phyloP scores from a whole-genome alignment of 2,329 filamentous ascomycete genomes.

The Periglandula ipomoeae region DNA sequence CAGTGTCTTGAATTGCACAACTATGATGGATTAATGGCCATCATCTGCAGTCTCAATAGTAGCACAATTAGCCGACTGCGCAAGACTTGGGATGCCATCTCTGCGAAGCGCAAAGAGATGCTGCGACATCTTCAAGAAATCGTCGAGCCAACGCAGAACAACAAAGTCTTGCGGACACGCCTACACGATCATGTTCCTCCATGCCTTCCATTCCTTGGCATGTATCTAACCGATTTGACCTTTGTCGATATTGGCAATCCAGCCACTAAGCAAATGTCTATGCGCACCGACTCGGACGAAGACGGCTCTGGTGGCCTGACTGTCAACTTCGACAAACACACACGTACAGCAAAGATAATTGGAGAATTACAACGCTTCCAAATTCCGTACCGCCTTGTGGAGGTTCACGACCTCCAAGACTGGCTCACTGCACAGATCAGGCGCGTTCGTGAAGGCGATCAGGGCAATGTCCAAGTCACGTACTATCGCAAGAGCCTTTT shows the following conservation, averaged over 20 bases:
- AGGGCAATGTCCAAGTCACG: conserved; percentile 48
- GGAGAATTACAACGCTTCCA: conserved; percentile 94
- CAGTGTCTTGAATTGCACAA: conserved; percentile 86
- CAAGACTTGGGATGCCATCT: conserved; percentile 86
- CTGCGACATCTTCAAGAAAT: conserved; percentile 74
- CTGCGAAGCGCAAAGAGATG: conserved; percentile 70
- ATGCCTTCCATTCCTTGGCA: conserved; percentile 90
- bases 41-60: conserved; percentile 87
- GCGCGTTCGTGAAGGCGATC: conserved; percentile 56
- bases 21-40: conserved; percentile 94
- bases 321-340: conserved; percentile 97
- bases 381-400: conserved; percentile 75
- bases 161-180: conserved; percentile 73
- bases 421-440: conserved; percentile 81
- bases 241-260: conserved; percentile 95
- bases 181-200: conserved; percentile 82
- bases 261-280: conserved; percentile 62
- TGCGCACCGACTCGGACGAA: conserved; percentile 41
- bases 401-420: conserved; percentile 81
- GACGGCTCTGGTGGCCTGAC: conserved; percentile 57
- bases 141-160: conserved; percentile 85
- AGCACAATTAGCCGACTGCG: conserved; percentile 83
- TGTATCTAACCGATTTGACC: conserved; percentile 91
- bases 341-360: conserved; percentile 89
- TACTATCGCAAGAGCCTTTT: conserved; percentile 77